These are phyloP conservation scores for Mortierella sp. DNA, from an alignment of 371 early-diverging fungal genomes.

Conservation along the genomic window DNA sequence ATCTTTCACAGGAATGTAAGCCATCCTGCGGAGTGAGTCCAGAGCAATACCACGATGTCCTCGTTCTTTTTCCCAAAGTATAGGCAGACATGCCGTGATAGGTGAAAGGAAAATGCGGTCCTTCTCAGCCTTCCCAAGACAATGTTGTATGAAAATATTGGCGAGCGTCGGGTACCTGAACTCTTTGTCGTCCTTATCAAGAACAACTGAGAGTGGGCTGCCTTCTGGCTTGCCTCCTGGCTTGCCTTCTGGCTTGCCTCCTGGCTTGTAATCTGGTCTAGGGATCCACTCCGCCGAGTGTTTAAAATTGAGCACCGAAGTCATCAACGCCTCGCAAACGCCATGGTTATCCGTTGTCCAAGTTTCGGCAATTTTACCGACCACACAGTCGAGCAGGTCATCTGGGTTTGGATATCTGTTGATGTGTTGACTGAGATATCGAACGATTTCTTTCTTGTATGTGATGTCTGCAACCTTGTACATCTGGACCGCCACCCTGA, in stretches of 20 bases:
- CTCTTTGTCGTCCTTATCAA: neutral
- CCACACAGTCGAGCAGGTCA: conserved; percentile 9
- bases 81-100: neutral
- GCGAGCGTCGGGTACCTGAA: conserved; percentile 3
- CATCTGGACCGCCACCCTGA: no score
- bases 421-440: conserved; percentile 14
- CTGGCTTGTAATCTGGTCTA: neutral
- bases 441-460: conserved; percentile 4
- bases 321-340: neutral
- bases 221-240: no score
- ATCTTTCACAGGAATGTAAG: conserved; percentile 13
- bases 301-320: neutral
- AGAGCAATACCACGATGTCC: conserved; percentile 3
- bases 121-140: conserved; percentile 8
- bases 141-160: conserved; percentile 17
- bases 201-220: conserved; percentile 5
- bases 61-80: neutral
- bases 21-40: neutral
- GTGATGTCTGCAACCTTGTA: conserved; percentile 1
- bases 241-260: no score
- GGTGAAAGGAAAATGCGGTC: neutral
- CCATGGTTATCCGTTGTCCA: neutral
- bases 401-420: conserved; percentile 19
- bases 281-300: conserved; percentile 16
- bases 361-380: conserved; percentile 5